phyloP scores from a whole-genome alignment of 2,329 filamentous ascomycete genomes.

The Anthostomella pinea region DNA sequence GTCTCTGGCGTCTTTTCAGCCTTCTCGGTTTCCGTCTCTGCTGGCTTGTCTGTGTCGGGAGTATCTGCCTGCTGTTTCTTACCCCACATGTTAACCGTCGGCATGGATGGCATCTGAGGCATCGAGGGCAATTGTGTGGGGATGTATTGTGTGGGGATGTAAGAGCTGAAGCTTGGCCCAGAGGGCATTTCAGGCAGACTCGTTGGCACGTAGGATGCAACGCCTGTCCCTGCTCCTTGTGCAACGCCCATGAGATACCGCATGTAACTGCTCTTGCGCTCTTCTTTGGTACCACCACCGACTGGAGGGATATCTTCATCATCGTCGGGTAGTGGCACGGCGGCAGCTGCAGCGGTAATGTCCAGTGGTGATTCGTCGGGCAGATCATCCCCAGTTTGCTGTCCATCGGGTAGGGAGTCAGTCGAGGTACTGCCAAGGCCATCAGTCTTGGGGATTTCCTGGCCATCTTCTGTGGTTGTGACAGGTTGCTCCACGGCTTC shows the following conservation, averaged over 20 bases:
- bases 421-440: too few relatives aligned
- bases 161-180: constrained; percentile 33
- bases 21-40: constrained; percentile 3
- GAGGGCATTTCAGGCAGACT: constrained; percentile 39
- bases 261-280: constrained; percentile 43
- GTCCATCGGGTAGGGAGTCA: too few relatives aligned
- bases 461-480: constrained; percentile 30
- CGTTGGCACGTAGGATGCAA: constrained; percentile 44
- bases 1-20: constrained; percentile 1
- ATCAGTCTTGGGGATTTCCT: constrained; percentile 29
- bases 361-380: constrained; percentile 48
- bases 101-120: constrained; percentile 21
- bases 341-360: constrained; percentile 50
- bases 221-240: constrained; percentile 45
- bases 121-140: constrained; percentile 31
- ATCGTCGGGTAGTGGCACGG: constrained; percentile 47
- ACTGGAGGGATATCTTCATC: constrained; percentile 32
- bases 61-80: constrained; percentile 13
- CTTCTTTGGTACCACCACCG: constrained; percentile 32
- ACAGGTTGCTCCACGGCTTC: constrained; percentile 35
- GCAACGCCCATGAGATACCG: constrained; percentile 49
- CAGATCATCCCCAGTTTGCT: constrained; percentile 17
- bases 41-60: background rate
- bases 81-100: constrained; percentile 27
- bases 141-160: constrained; percentile 31